These are phyloP conservation scores for Thelonectria olida DNA, from an alignment of 2,329 filamentous ascomycete genomes.

Conservation along the genomic window DNA sequence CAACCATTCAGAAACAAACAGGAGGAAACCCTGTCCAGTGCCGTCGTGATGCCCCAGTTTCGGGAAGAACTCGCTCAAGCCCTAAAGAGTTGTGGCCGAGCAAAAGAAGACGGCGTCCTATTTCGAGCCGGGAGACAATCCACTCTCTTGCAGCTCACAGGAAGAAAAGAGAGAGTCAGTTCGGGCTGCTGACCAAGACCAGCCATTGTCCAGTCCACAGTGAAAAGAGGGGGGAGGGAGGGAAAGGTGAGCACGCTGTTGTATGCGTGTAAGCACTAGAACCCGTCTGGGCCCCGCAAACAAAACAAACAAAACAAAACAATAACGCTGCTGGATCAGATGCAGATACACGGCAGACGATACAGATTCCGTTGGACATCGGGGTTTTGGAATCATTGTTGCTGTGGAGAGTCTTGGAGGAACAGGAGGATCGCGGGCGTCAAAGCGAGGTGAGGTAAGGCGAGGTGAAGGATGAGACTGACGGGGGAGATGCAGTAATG, in stretches of 20 bases:
- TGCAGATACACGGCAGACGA: neutral
- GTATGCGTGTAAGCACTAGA: conserved; percentile 25
- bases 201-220: neutral
- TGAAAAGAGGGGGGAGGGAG: neutral
- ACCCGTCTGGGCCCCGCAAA: conserved; percentile 1
- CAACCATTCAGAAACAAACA: neutral
- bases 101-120: neutral
- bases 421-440: too few species aligned
- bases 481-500: too few species aligned
- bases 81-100: conserved; percentile 12
- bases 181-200: conserved; percentile 18
- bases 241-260: neutral
- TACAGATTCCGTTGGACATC: too few species aligned
- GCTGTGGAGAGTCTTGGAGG: too few species aligned
- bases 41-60: conserved; percentile 8
- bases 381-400: too few species aligned
- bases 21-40: neutral
- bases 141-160: conserved; percentile 12
- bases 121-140: conserved; percentile 11
- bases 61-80: conserved; percentile 1
- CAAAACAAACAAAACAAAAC: neutral
- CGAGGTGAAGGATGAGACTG: too few species aligned
- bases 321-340: neutral
- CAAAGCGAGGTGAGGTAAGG: too few species aligned
- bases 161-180: neutral